Evolutionary conservation across 1,284 basidiomycete genomes (phyloP).

Genomic region (Sanghuangporus sanghuang): DNA sequence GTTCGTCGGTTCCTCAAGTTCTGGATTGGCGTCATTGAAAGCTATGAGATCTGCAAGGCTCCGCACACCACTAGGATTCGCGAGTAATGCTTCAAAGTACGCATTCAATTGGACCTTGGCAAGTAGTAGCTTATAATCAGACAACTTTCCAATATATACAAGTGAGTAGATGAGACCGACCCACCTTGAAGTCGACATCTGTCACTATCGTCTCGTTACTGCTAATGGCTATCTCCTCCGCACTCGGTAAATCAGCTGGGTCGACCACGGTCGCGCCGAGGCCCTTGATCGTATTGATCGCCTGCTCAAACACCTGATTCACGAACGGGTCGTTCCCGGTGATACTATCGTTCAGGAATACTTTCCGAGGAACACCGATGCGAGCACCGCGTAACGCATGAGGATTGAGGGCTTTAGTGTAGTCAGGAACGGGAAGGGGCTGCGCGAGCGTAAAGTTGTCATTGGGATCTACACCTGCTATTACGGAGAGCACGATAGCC

Average conservation of each 20-base stretch:
- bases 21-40: constrained; percentile 46
- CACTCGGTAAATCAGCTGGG: constrained; percentile 55
- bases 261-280: constrained; percentile 60
- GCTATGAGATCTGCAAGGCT: constrained; percentile 50
- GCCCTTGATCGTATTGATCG: constrained; percentile 38
- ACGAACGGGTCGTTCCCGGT: constrained; percentile 39
- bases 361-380: constrained; percentile 49
- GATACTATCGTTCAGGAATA: constrained; percentile 40
- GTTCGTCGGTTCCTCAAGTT: constrained; percentile 44
- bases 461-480: constrained; percentile 53
- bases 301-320: constrained; percentile 43
- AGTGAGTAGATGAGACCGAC: neutral
- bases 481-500: constrained; percentile 51
- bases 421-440: constrained; percentile 49
- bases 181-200: constrained; percentile 52
- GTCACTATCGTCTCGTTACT: constrained; percentile 52
- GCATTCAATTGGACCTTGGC: constrained; percentile 44
- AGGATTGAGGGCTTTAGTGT: constrained; percentile 42
- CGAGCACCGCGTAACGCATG: constrained; percentile 50
- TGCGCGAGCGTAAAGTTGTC: constrained; percentile 60
- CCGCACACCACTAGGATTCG: constrained; percentile 49
- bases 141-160: neutral
- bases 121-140: neutral
- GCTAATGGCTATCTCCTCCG: constrained; percentile 43
- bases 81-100: constrained; percentile 38